Evolutionary conservation across 805 yeast genomes (phyloP).

Genomic region (Starmerella sp.): DNA sequence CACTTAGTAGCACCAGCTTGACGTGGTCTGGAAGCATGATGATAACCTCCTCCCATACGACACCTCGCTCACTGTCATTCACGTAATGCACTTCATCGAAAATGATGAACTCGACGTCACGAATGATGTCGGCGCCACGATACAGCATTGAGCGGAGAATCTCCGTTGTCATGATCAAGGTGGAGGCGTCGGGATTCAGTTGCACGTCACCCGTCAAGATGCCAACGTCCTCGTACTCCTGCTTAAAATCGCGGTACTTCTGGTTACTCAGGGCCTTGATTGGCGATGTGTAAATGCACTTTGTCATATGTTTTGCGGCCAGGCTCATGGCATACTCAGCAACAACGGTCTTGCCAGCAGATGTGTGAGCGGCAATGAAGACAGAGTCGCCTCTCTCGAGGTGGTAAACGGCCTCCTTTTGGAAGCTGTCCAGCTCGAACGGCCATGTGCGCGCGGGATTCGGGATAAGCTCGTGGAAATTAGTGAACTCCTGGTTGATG

Average conservation of each 20-base stretch:
- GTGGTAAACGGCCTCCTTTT: slow-evolving; percentile 93
- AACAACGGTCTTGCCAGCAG: slow-evolving; percentile 97
- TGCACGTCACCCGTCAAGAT: slow-evolving; percentile 96
- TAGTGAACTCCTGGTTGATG: slow-evolving; percentile 66
- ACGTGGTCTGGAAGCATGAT: slow-evolving; percentile 96
- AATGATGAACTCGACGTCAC: slow-evolving; percentile 95
- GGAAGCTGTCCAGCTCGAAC: slow-evolving; percentile 86
- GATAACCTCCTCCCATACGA: slow-evolving; percentile 98
- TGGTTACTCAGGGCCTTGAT: slow-evolving; percentile 85
- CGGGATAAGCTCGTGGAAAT: slow-evolving; percentile 81
- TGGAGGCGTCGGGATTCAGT: slow-evolving; percentile 90
- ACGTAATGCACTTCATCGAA: slow-evolving; percentile 98
- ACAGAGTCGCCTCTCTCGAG: slow-evolving; percentile 97
- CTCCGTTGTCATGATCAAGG: slow-evolving; percentile 96
- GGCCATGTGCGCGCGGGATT: slow-evolving; percentile 93
- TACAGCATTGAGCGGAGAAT: slow-evolving; percentile 90
- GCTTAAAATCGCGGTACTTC: slow-evolving; percentile 77
- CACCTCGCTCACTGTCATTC: slow-evolving; percentile 94
- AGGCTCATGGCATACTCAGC: slow-evolving; percentile 97
- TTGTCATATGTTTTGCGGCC: slow-evolving; percentile 93
- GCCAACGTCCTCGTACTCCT: slow-evolving; percentile 79
- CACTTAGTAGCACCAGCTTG: slow-evolving; percentile 79
- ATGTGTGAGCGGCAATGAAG: slow-evolving; percentile 96
- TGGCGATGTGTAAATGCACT: slow-evolving; percentile 92
- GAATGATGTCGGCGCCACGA: slow-evolving; percentile 87